phyloP scores from a whole-genome alignment of 129 eudicot genomes.

The Chrysanthemum seticuspe region DNA sequence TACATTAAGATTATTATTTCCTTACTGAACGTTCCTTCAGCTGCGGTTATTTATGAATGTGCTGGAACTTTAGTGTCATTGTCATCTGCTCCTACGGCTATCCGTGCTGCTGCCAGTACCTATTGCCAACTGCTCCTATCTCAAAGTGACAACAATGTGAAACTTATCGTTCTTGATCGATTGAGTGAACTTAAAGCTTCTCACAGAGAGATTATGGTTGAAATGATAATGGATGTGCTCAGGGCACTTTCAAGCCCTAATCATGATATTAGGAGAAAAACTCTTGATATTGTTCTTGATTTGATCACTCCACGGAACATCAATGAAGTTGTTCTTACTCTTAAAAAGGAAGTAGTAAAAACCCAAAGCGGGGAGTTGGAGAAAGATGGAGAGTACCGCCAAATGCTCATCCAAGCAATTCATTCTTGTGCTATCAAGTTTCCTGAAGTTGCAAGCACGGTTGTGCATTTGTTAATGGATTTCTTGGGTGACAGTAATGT shows the following conservation, averaged over 20 bases:
- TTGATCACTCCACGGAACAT: conserved; percentile 90
- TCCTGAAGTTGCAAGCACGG: conserved; percentile 97
- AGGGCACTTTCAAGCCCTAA: conserved; percentile 98
- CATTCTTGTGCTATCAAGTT: conserved; percentile 97
- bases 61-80: conserved; percentile 92
- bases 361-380: conserved; percentile 95
- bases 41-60: conserved; percentile 95
- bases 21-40: conserved; percentile 75
- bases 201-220: conserved; percentile 87
- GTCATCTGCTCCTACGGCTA: conserved; percentile 95
- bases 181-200: conserved; percentile 77
- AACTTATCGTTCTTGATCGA: conserved; percentile 93
- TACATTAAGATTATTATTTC: conserved; percentile 89
- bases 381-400: conserved; percentile 93
- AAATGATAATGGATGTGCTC: conserved; percentile 94
- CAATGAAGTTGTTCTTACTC: conserved; percentile 81
- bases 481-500: conserved; percentile 95
- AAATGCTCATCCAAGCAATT: conserved; percentile 95
- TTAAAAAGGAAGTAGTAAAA: conserved; percentile 92
- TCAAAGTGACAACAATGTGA: conserved; percentile 95
- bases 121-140: conserved; percentile 89
- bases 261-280: conserved; percentile 87
- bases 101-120: conserved; percentile 91
- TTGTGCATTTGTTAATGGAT: conserved; percentile 93
- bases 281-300: conserved; percentile 89